Conservation (phyloP, 139 green algal species). For the Coccomyxa sp. region DNA sequence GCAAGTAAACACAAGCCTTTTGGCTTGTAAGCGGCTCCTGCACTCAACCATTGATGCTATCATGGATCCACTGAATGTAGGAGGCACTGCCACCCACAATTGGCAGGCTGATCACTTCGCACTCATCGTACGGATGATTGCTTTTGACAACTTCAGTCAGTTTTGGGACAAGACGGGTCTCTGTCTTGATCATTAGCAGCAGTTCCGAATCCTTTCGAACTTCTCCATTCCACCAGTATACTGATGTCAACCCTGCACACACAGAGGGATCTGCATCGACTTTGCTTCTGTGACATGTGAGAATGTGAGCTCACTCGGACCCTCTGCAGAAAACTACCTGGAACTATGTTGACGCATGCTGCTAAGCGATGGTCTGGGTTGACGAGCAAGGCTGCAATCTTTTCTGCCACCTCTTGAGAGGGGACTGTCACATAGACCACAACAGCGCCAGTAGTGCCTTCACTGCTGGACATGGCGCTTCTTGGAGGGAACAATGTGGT, state of each 20-base stretch:
- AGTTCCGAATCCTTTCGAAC: conserved; percentile 58
- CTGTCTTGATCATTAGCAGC: conserved; percentile 81
- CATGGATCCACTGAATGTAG: conserved; percentile 70
- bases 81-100: conserved; percentile 53
- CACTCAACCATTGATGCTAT: conserved; percentile 35
- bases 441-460: conserved; percentile 6
- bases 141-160: conserved; percentile 44
- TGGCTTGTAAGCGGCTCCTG: too few species aligned
- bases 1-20: too few species aligned
- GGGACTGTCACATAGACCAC: conserved; percentile 56
- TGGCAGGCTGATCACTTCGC: conserved; percentile 63
- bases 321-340: conserved; percentile 13
- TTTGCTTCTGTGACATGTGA: background rate
- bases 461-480: too few species aligned
- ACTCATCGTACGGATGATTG: conserved; percentile 74
- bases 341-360: conserved; percentile 81
- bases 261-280: background rate
- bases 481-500: too few species aligned
- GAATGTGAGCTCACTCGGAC: background rate
- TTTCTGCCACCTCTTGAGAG: conserved; percentile 28
- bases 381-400: conserved; percentile 52
- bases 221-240: conserved; percentile 79
- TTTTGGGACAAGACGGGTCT: conserved; percentile 27
- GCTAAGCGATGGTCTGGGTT: conserved; percentile 44
- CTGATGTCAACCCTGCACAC: conserved; percentile 49